Evolutionary conservation across 169 alveolate genomes (phyloP).

Genomic region (Amoebophrya sp.): DNA sequence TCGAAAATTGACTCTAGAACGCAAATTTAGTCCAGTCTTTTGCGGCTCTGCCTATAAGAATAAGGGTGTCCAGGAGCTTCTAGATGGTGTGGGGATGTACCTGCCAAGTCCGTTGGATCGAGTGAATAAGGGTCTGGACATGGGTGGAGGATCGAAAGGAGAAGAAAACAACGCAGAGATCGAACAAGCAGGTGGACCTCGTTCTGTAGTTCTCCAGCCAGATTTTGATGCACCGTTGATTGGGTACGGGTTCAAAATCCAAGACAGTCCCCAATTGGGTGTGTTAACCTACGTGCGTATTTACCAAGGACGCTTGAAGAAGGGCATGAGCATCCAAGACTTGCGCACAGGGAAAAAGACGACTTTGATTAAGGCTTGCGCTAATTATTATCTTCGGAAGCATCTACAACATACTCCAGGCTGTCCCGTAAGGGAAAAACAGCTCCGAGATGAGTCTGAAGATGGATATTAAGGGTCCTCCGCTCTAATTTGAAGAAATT

Average conservation of each 20-base stretch:
- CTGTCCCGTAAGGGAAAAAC: too few species aligned
- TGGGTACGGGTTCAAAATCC: background rate
- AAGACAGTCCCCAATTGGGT: conserved; percentile 65
- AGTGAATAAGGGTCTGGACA: conserved; percentile 35
- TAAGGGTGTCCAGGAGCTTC: conserved; percentile 81
- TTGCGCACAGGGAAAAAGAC: conserved; percentile 61
- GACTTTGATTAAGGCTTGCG: too few species aligned
- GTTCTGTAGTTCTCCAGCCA: too few species aligned
- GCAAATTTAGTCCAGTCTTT: conserved; percentile 73
- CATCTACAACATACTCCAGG: too few species aligned
- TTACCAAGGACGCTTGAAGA: conserved; percentile 76
- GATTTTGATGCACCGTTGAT: too few species aligned
- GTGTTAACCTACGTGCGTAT: conserved; percentile 82
- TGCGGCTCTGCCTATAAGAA: conserved; percentile 91
- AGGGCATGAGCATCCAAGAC: conserved; percentile 64
- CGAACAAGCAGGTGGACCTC: too few species aligned
- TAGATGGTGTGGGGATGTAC: conserved; percentile 82
- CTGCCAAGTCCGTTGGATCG: conserved; percentile 76
- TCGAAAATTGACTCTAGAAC: conserved; percentile 54
- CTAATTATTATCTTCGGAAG: too few species aligned
- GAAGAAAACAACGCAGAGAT: too few species aligned
- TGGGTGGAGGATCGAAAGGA: too few species aligned
- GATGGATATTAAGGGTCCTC: too few species aligned
- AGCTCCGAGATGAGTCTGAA: too few species aligned
- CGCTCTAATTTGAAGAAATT: conserved; percentile 58